Conservation (phyloP, 2,329 filamentous ascomycete species). For the Ilyonectria robusta region DNA sequence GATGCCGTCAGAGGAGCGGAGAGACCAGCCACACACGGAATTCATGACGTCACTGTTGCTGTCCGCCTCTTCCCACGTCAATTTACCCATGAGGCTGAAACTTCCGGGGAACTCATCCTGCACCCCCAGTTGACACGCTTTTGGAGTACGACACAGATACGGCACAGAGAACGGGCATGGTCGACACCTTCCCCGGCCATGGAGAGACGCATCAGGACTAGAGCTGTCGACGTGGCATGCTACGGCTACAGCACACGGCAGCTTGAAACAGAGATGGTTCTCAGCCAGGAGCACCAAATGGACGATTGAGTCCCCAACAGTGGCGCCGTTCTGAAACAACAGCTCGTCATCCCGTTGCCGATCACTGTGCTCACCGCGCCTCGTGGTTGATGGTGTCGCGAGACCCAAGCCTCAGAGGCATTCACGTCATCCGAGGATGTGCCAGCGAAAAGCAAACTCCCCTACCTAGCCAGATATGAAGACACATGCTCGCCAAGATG, state of each 20-base stretch:
- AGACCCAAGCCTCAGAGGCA: conserved; percentile 36
- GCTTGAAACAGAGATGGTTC: conserved; percentile 29
- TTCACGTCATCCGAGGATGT: conserved; percentile 41
- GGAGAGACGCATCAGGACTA: conserved; percentile 29
- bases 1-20: conserved; percentile 32
- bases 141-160: conserved; percentile 2
- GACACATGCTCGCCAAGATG: conserved; percentile 14
- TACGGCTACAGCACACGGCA: conserved; percentile 11
- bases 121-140: neutral
- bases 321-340: conserved; percentile 33
- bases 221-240: conserved; percentile 45
- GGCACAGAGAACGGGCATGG: conserved; percentile 20
- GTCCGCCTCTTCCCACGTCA: conserved; percentile 41
- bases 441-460: neutral
- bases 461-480: conserved; percentile 6
- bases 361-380: conserved; percentile 24
- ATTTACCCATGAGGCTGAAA: conserved; percentile 48
- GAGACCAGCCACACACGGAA: conserved; percentile 31
- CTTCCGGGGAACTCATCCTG: conserved; percentile 27
- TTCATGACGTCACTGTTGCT: conserved; percentile 42
- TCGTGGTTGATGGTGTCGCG: conserved; percentile 29
- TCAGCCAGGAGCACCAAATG: conserved; percentile 1
- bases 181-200: neutral
- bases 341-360: conserved; percentile 33
- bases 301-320: conserved; percentile 23